Conservation (phyloP, 2,329 filamentous ascomycete genomes). For the Neoscytalidium dimidiatum region DNA sequence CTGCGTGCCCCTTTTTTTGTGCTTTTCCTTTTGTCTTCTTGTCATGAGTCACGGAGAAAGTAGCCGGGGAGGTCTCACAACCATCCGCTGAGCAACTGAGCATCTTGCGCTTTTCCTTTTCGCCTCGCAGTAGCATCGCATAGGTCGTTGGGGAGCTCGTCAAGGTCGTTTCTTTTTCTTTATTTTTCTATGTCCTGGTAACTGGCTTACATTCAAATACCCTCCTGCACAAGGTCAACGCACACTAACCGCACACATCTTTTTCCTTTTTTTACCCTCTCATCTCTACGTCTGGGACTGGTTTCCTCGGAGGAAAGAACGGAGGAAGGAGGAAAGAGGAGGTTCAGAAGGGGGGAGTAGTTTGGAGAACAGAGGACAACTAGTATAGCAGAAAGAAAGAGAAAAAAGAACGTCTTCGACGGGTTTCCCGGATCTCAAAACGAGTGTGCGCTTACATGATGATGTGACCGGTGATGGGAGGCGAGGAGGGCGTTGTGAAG, state of each 20-base stretch:
- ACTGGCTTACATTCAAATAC: background rate
- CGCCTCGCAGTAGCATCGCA: background rate
- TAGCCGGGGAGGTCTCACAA: background rate
- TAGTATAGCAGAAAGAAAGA: background rate
- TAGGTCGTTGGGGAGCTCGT: background rate
- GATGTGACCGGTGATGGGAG: background rate
- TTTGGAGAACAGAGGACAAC: background rate
- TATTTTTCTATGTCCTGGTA: background rate
- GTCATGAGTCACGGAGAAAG: conserved; percentile 10
- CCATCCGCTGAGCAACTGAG: background rate
- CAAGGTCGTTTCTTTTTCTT: background rate
- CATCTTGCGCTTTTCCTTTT: background rate
- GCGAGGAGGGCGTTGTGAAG: background rate
- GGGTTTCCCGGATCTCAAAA: background rate
- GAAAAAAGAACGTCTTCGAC: background rate
- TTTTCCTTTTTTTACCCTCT: background rate
- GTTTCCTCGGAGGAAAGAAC: background rate
- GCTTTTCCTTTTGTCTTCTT: conserved; percentile 10
- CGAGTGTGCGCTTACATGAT: background rate
- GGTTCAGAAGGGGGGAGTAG: background rate
- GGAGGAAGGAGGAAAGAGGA: background rate
- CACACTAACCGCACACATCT: background rate
- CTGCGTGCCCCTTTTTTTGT: background rate
- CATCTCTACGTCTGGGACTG: background rate
- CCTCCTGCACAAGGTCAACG: background rate